These are phyloP conservation scores for Candida qinlingensis DNA, from an alignment of 805 yeast species.

Conservation along the genomic window DNA sequence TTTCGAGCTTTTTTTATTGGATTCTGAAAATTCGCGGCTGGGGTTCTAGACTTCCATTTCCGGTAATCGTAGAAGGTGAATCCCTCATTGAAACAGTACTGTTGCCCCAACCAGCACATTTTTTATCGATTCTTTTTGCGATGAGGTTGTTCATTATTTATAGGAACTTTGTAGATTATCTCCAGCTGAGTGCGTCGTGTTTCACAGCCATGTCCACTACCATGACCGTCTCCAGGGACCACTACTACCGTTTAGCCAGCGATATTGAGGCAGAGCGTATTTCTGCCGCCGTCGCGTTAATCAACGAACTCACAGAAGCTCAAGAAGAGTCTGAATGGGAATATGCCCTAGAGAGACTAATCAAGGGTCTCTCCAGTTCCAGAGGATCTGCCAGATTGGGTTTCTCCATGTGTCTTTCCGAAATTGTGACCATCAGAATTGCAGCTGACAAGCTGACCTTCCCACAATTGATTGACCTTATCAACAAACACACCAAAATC, in stretches of 20 bases:
- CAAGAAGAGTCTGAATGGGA: constrained; percentile 59
- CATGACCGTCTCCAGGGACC: constrained; percentile 62
- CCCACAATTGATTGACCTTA: constrained; percentile 31
- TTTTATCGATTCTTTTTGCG: not conserved
- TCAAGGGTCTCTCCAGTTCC: constrained; percentile 76
- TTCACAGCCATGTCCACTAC: too few relatives aligned
- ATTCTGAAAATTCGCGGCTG: not conserved
- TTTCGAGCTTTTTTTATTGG: constrained; percentile 4
- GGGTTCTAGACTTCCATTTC: constrained; percentile 14
- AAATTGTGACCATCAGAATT: constrained; percentile 40
- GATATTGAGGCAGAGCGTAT: constrained; percentile 71
- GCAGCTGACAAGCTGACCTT: constrained; percentile 32
- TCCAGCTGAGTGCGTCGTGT: too few relatives aligned
- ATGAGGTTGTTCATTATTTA: not conserved
- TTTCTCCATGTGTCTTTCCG: constrained; percentile 81
- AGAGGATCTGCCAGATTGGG: constrained; percentile 85
- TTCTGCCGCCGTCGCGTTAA: constrained; percentile 59
- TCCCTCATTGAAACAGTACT: not conserved
- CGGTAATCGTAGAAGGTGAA: constrained; percentile 1
- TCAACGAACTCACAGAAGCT: constrained; percentile 49
- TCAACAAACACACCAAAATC: constrained; percentile 32
- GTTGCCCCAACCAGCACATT: not conserved
- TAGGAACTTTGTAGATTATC: not conserved
- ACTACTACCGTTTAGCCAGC: constrained; percentile 72
- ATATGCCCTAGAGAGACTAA: constrained; percentile 73